phyloP scores from a whole-genome alignment of 106 monocot species.

The Apostasia ramifera region DNA sequence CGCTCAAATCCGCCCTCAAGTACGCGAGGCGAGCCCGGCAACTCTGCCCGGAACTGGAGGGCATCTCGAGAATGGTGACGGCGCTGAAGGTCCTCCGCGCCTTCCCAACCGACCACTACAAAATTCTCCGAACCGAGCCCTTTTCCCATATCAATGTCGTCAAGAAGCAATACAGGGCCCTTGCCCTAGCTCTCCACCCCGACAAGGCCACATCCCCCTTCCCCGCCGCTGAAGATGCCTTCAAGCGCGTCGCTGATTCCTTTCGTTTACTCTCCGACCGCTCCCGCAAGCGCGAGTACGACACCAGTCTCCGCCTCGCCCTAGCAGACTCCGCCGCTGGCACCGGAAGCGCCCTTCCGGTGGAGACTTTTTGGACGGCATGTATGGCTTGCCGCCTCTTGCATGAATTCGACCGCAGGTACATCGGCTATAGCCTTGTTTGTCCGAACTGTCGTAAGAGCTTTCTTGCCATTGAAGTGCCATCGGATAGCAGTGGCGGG shows the following conservation, averaged over 20 bases:
- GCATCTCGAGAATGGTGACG: conserved; percentile 28
- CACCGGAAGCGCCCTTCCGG: background rate
- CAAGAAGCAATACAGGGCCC: conserved; percentile 49
- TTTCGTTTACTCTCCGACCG: conserved; percentile 57
- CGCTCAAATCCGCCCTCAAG: conserved; percentile 55
- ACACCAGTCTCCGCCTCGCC: conserved; percentile 24
- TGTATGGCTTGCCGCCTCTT: conserved; percentile 59
- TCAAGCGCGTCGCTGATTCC: conserved; percentile 52
- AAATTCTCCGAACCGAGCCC: conserved; percentile 37
- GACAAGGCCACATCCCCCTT: conserved; percentile 22
- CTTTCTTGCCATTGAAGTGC: conserved; percentile 62
- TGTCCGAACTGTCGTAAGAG: conserved; percentile 71
- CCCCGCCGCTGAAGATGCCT: conserved; percentile 43
- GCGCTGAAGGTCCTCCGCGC: conserved; percentile 51
- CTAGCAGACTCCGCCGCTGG: background rate
- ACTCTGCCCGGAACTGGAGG: conserved; percentile 32
- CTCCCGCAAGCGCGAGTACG: conserved; percentile 26
- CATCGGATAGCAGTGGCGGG: conserved; percentile 2
- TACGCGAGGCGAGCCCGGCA: conserved; percentile 60
- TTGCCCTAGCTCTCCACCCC: conserved; percentile 50
- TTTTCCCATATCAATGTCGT: conserved; percentile 31
- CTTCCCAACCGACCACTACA: conserved; percentile 49
- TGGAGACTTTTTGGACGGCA: conserved; percentile 75
- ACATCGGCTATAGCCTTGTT: conserved; percentile 54
- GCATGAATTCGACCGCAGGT: conserved; percentile 74